phyloP scores from a whole-genome alignment of 306 rosid species.

The Ochetophila trinervis region DNA sequence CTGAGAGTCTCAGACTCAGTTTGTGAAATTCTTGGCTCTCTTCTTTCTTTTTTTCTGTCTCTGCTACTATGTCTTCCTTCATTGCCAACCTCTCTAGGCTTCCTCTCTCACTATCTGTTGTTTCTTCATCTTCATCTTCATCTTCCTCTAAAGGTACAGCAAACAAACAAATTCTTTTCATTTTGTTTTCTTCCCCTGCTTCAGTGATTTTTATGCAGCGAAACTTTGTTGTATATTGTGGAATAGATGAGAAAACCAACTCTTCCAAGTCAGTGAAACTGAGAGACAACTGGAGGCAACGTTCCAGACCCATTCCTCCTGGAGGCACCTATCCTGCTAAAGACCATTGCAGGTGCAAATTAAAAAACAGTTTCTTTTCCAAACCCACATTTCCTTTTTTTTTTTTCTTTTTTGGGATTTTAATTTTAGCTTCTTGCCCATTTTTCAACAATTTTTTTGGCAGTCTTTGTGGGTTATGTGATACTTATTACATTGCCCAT shows the following conservation, averaged over 20 bases:
- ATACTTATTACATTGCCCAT: constrained; percentile 92
- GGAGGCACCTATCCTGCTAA: constrained; percentile 96
- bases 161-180: background rate
- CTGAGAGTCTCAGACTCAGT: background rate
- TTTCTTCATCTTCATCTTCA: constrained; percentile 48
- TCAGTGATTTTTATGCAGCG: background rate
- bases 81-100: constrained; percentile 43
- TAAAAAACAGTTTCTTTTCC: background rate
- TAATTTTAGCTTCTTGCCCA: background rate
- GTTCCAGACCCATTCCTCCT: constrained; percentile 79
- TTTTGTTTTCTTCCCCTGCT: background rate
- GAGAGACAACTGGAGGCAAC: constrained; percentile 83
- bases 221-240: constrained; percentile 3
- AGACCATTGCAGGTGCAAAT: constrained; percentile 85
- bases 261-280: constrained; percentile 45
- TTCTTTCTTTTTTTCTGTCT: background rate
- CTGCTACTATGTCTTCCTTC: constrained; percentile 48
- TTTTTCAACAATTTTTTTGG: constrained; percentile 12
- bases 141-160: constrained; percentile 52
- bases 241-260: constrained; percentile 41
- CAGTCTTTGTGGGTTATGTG: constrained; percentile 94
- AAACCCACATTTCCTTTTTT: background rate
- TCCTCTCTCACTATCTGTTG: constrained; percentile 41
- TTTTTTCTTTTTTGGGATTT: background rate
- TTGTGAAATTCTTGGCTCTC: background rate